Base-by-base conservation (phyloP, 192 early-diverging fungal genomes). In the Entomortierella lignicola region DNA sequence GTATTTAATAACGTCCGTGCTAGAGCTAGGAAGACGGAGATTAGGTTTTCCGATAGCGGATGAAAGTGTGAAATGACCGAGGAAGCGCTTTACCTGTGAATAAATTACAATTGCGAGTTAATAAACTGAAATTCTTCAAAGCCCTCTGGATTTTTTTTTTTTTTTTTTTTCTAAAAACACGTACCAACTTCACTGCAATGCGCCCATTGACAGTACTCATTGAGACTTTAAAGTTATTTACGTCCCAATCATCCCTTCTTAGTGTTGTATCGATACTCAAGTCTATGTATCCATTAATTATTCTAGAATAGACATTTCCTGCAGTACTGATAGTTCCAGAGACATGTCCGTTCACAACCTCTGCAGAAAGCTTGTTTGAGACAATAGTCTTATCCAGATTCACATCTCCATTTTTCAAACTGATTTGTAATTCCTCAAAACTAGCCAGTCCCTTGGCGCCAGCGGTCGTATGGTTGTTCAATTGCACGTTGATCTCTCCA, bases 181-280 rank as follows among this genome's bases (percentile, higher is more conserved):
- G 54, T 63, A 71, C 55, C 61, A 74, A 43, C 7, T 43, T 47
- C 12, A 74, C 32, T 4, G 11, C 15, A 37, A 74, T 27, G 5
- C 34, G 58, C 23, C 72, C 72, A 39, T 74, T 74, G 11, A 74
- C 48, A 3, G 58, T 48, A 4, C 12, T 41, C 18, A 34, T 27
- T 8, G 58, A 1, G 0, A 74, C 51, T 13, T 43, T 26, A 27
- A 74, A 32, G 0, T 74, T 67, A 8, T 43, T 39, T 29, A 41
- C 20, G 41, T 41, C 31, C 64, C 70, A 72, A 0, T 5, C 48
- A 10, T 30, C 5, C 5, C 26, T 17, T 34, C 42, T 15, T 2
- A 6, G 42, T 10, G 6, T 5, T 0, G 21, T 27, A n/a, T 34
- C 42, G 26, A 74, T 48, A 1, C 23, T 20, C 34, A 74, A 13